These are phyloP conservation scores for Phytophthora fragariae DNA, from an alignment of 352 stramenopile genomes.

Conservation along the genomic window DNA sequence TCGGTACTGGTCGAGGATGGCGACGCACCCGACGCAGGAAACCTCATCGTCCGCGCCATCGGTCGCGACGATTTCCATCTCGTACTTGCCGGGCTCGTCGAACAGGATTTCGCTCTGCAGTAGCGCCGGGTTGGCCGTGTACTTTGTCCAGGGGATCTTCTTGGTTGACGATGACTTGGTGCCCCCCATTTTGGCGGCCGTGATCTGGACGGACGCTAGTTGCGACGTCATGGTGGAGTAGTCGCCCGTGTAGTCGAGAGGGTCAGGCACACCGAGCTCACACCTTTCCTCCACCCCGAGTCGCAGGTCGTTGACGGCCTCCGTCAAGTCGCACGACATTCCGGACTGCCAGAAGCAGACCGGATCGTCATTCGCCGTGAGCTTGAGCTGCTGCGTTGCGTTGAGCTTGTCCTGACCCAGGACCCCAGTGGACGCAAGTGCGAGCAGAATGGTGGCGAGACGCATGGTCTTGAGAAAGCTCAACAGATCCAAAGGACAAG, in stretches of 20 bases:
- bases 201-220: too few relatives aligned
- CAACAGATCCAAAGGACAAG: too few relatives aligned
- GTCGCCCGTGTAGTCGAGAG: neutral
- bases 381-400: neutral
- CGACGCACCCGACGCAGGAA: constrained; percentile 33
- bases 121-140: neutral
- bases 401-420: neutral
- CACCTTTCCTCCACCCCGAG: constrained; percentile 6
- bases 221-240: too few relatives aligned
- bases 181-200: too few relatives aligned
- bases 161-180: too few relatives aligned
- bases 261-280: constrained; percentile 3
- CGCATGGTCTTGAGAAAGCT: too few relatives aligned
- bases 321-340: constrained; percentile 1
- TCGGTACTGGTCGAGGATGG: constrained; percentile 30
- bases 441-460: neutral
- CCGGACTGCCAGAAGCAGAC: constrained; percentile 5
- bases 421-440: neutral
- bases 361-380: neutral
- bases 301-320: constrained; percentile 1
- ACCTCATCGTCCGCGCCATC: constrained; percentile 24
- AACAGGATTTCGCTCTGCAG: constrained; percentile 27
- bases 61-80: constrained; percentile 30
- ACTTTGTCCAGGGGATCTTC: too few relatives aligned
- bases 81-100: constrained; percentile 32